Base-by-base conservation (phyloP, 2,329 filamentous ascomycete genomes). In the Colletotrichum noveboracense region DNA sequence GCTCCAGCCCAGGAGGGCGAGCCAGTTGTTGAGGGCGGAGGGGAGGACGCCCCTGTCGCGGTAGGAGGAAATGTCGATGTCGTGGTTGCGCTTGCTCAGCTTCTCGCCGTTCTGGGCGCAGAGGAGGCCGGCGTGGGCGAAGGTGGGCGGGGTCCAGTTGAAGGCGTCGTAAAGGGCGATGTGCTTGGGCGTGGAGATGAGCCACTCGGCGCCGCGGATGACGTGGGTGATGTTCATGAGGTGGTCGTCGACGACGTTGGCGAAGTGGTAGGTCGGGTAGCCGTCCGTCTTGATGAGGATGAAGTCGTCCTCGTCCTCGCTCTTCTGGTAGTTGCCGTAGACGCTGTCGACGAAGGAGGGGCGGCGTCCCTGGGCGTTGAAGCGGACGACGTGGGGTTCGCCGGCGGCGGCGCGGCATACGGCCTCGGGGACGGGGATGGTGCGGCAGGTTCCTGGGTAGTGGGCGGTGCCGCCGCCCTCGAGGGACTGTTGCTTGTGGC, bases 191-290 rank as follows among this genome's bases (percentile, higher is more conserved):
- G 97, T 98, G 1, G 96, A 98, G 38, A 96, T 92, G 86, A 99
- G 94, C 97, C 97, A 99, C 90, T 99, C 97, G 30, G 94, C 93
- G 69, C 96, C 97, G 56, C 97, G 93, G 74, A 99, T 94, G 16
- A 99, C 97, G 84, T 98, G 96, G 0, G 96, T 98, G 79, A 99
- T 97, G 75, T 95, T 87, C 97, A 99, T 99, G 76, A 94, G 88
- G 83, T 98, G 95, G 81, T 99, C 97, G 81, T 99, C 97, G 6
- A 99, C 93, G 10, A 99, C 96, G 81, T 98, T 99, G 6, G 97
- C 97, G 76, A 99, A 93, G 84, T 99, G 97, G 81, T 99, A 99
- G 0, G 97, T 99, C 0, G 97, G 97, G 78, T 94, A 94, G 0
- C 96, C 96, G 82, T 99, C 97, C 1, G 93, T 93, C 84, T 99